Base-by-base conservation (phyloP, 768 basidiomycete species). In the Baorangia bicolor region DNA sequence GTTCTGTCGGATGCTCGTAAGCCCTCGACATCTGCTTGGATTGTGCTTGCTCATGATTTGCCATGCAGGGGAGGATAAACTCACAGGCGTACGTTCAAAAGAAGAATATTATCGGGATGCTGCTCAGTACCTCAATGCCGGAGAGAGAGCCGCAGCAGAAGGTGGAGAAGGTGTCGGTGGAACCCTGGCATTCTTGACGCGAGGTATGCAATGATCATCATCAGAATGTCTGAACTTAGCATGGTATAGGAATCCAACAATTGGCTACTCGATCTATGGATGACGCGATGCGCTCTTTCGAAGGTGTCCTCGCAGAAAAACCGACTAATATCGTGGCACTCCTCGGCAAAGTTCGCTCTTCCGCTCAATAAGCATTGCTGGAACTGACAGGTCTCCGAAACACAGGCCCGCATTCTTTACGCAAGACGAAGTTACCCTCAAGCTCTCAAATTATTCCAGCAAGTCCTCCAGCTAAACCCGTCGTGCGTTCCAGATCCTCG, bases 251-350 rank as follows among this genome's bases (percentile, higher is more conserved):
- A 16, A 86, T 94, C 31, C 82, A 94, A 52, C 86, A 90, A 69
- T 76, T 98, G 20, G 88, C 92, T 2, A 86, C 83, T 5, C 83
- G 90, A 21, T 81, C 86, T 16, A 83, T 93, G 78, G 88, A 94
- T 35, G 87, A 92, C 56, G 94, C 95, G 0, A 73, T 87, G 61
- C 81, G 85, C 20, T 83, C 88, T 2, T 95, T 97, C 62, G 91
- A 96, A 14, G 81, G 81, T 25, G 86, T 96, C 11, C 78, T 98
- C 10, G 76, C 76, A 2, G 78, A 84, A 58, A 89, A 89, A 64
- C 90, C 94, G 0, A 91, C 87, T 18, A 96, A 98, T 66, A 67
- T 97, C 6, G 83, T 95, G 34, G 94, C 95, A 0, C 76, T 96
- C 5, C 77, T 94, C 10, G 94, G 94, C 51, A 93, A 95, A 77